Conservation (phyloP, 768 basidiomycete genomes). For the Saitozyma podzolica region DNA sequence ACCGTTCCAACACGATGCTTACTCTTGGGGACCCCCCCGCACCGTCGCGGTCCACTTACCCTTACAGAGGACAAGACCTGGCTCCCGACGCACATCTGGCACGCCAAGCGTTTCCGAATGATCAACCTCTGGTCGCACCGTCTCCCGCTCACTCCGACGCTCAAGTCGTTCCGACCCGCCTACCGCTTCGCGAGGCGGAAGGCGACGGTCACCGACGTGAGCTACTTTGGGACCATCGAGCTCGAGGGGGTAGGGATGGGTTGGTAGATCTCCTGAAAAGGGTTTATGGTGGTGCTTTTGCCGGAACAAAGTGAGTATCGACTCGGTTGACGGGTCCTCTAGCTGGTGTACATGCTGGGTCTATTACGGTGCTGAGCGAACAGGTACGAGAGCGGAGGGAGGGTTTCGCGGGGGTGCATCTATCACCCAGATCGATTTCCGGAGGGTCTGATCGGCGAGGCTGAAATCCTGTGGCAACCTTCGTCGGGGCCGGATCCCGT, state of each 20-base stretch:
- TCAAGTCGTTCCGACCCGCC: constrained; percentile 88
- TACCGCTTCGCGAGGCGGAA: constrained; percentile 83
- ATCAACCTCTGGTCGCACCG: constrained; percentile 87
- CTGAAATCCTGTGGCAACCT: constrained; percentile 71
- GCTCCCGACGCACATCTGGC: constrained; percentile 97
- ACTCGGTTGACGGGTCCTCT: background rate
- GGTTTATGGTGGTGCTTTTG: constrained; percentile 56
- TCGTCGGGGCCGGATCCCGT: background rate
- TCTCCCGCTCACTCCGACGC: constrained; percentile 82
- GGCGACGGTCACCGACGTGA: constrained; percentile 85
- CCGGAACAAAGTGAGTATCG: constrained; percentile 41
- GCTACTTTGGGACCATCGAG: constrained; percentile 76
- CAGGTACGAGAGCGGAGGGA: constrained; percentile 68
- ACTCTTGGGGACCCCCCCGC: no score
- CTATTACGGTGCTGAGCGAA: constrained; percentile 1
- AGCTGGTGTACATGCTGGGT: no score
- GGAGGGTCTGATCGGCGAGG: constrained; percentile 67
- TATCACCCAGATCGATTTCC: constrained; percentile 70
- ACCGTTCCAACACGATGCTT: no score
- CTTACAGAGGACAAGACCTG: constrained; percentile 75
- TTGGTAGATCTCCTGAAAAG: constrained; percentile 60
- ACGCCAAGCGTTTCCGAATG: constrained; percentile 96
- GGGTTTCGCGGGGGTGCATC: constrained; percentile 66
- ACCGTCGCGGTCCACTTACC: background rate
- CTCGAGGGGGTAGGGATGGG: constrained; percentile 63